Evolutionary conservation across 2,329 filamentous ascomycete genomes (phyloP), one percentile per base, ranked within the genome.

Genomic region (Neopestalotiopsis clavispora): DNA sequence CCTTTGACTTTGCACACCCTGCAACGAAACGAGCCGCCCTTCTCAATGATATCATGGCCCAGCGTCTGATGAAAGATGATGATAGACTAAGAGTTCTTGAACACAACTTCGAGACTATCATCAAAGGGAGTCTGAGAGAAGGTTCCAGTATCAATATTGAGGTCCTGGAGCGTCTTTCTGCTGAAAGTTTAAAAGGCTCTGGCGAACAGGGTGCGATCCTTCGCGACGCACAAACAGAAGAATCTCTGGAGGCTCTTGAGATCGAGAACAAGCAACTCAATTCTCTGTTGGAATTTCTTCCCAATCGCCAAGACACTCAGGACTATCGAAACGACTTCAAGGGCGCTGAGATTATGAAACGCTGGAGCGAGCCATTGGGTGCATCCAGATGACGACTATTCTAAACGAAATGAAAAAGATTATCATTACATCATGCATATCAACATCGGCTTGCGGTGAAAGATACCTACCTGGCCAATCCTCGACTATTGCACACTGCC

Each of bases 181-280:
- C 74, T 4, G 77, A 78, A 57, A 74, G 73, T 40, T 69, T 70
- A 10, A 69, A 71, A 9, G 71, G 72, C 23, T 65, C 61, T 17
- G 34, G 63, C 14, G 38, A 62, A 1, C 71, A 69, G 4, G 73
- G 72, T 5, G 72, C 70, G 30, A 71, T 75, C 12, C 74, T 75
- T 23, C 71, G 72, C 23, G 77, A 79, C 58, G 69, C 69, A 1
- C 72, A 77, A 68, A 67, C 78, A 4, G 77, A 79, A 52, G 73
- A 75, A 7, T 77, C 76, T 2, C 73, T 79, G 20, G 69, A 70
- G 4, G 69, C 75, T 4, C 71, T 78, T 5, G 71, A 70, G 34
- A 69, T 69, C 1, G 74, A 79, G 62, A 68, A 68, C 52, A 68
- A 71, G 32, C 72, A 75, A 40, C 70, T 76, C 9, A 30, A 60